Evolutionary conservation across 2,329 filamentous ascomycete genomes (phyloP).

Genomic region (Colletotrichum zoysiae): DNA sequence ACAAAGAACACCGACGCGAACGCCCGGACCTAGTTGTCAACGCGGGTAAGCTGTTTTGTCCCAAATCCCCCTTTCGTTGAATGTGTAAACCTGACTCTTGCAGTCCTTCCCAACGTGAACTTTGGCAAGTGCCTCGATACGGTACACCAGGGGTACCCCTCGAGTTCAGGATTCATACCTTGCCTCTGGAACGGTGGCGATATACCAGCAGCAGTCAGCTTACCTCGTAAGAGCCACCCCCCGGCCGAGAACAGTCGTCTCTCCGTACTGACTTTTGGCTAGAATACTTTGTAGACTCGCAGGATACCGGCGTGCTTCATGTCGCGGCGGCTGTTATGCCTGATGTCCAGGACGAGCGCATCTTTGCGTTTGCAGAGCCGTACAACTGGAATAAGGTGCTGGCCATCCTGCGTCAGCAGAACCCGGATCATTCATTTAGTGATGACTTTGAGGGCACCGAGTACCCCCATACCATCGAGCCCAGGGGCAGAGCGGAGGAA

Average conservation of each 20-base stretch:
- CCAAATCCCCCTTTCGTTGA: background rate
- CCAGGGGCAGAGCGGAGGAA: background rate
- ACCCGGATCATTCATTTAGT: slow-evolving; percentile 40
- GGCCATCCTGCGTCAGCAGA: slow-evolving; percentile 43
- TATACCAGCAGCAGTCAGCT: background rate
- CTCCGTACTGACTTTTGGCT: slow-evolving; percentile 50
- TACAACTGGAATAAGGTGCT: slow-evolving; percentile 60
- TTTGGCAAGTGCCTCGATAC: slow-evolving; percentile 44
- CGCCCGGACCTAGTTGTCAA: slow-evolving; percentile 42
- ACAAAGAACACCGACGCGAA: slow-evolving; percentile 44
- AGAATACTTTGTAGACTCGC: slow-evolving; percentile 61
- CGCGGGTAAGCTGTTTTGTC: slow-evolving; percentile 2
- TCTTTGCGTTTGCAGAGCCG: slow-evolving; percentile 65
- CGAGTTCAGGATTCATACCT: slow-evolving; percentile 43
- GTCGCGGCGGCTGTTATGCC: slow-evolving; percentile 62
- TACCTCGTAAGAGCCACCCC: background rate
- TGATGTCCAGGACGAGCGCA: slow-evolving; percentile 60
- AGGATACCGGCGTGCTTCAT: slow-evolving; percentile 64
- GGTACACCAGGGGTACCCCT: slow-evolving; percentile 41
- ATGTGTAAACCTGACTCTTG: slow-evolving; percentile 49
- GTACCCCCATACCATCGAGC: background rate
- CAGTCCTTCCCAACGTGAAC: slow-evolving; percentile 48
- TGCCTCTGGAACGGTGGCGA: slow-evolving; percentile 43
- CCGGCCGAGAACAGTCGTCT: slow-evolving; percentile 48
- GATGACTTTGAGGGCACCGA: slow-evolving; percentile 44